These are phyloP conservation scores for Phaffia australis DNA, from an alignment of 768 basidiomycete genomes.

Conservation along the genomic window DNA sequence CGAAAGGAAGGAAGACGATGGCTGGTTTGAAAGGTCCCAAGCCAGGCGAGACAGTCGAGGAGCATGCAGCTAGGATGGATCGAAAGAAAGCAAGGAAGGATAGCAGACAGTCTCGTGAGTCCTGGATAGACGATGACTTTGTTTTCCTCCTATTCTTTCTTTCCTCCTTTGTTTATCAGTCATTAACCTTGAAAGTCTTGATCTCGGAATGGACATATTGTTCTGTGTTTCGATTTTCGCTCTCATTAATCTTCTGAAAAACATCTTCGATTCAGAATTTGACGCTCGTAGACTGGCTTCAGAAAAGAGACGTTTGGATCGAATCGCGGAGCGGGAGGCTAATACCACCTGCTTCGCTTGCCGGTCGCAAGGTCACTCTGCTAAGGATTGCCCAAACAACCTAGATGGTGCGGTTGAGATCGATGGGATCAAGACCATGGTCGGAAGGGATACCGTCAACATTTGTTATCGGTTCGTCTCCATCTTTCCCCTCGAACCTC, in stretches of 20 bases:
- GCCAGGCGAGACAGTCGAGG: slow-evolving; percentile 17
- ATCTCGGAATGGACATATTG: slow-evolving; percentile 26
- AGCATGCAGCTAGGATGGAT: slow-evolving; percentile 14
- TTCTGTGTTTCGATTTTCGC: neutral
- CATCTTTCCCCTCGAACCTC: neutral
- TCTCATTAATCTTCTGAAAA: neutral
- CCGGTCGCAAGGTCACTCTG: slow-evolving; percentile 69
- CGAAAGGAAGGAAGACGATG: slow-evolving; percentile 25
- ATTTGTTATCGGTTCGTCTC: slow-evolving; percentile 59
- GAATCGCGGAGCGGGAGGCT: slow-evolving; percentile 49
- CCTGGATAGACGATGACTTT: slow-evolving; percentile 29
- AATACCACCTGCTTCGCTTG: slow-evolving; percentile 76
- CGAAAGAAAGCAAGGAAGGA: slow-evolving; percentile 20
- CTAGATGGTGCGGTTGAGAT: slow-evolving; percentile 27
- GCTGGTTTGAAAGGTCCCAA: slow-evolving; percentile 24
- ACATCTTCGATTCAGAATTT: neutral
- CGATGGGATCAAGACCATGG: slow-evolving; percentile 19
- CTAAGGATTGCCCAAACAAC: slow-evolving; percentile 61
- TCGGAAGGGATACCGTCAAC: slow-evolving; percentile 39
- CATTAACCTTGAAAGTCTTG: slow-evolving; percentile 9
- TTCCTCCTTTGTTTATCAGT: slow-evolving; percentile 12
- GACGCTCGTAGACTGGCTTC: slow-evolving; percentile 19
- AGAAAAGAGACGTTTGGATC: slow-evolving; percentile 56
- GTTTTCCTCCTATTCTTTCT: neutral
- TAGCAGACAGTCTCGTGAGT: slow-evolving; percentile 32